phyloP scores from a whole-genome alignment of 2,329 filamentous ascomycete species.

The Drechslerella stenobrocha region DNA sequence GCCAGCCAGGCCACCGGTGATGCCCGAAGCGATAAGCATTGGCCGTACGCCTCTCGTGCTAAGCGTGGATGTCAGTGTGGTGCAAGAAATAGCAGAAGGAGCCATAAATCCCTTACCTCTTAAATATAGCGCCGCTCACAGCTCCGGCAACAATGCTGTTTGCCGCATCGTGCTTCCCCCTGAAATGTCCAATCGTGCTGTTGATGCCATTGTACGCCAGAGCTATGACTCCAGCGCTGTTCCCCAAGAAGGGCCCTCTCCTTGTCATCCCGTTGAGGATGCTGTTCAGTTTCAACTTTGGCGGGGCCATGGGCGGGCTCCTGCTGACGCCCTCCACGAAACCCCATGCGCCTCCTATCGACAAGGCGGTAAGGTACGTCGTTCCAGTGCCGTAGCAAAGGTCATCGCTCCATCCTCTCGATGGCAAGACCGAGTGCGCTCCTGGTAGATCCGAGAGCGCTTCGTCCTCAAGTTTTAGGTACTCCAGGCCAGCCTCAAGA shows the following conservation, averaged over 20 bases:
- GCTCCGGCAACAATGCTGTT: constrained; percentile 86
- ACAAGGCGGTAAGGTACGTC: constrained; percentile 85
- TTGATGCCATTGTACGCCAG: constrained; percentile 96
- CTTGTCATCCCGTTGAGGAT: constrained; percentile 92
- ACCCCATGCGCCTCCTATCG: constrained; percentile 87
- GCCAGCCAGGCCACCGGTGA: constrained; percentile 83
- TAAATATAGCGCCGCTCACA: constrained; percentile 91
- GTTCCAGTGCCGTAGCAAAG: constrained; percentile 96
- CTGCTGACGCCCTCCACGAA: constrained; percentile 83
- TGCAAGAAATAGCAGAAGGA: not conserved
- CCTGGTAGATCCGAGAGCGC: constrained; percentile 83
- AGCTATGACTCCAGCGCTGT: constrained; percentile 91
- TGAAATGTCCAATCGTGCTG: constrained; percentile 74
- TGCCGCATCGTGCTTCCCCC: constrained; percentile 83
- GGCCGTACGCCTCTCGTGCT: constrained; percentile 85
- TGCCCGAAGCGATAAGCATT: constrained; percentile 90
- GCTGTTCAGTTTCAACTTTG: constrained; percentile 89
- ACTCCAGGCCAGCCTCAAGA: constrained; percentile 91
- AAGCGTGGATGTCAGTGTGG: constrained; percentile 8
- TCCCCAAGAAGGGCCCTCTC: constrained; percentile 90
- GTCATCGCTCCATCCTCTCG: constrained; percentile 95
- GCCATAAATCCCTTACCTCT: constrained; percentile 57
- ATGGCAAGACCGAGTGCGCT: constrained; percentile 83
- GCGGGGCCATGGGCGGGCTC: constrained; percentile 70
- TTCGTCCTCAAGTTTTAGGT: constrained; percentile 90